Base-by-base conservation (phyloP, 2,329 filamentous ascomycete species). In the Fusarium brevicatenulatum region DNA sequence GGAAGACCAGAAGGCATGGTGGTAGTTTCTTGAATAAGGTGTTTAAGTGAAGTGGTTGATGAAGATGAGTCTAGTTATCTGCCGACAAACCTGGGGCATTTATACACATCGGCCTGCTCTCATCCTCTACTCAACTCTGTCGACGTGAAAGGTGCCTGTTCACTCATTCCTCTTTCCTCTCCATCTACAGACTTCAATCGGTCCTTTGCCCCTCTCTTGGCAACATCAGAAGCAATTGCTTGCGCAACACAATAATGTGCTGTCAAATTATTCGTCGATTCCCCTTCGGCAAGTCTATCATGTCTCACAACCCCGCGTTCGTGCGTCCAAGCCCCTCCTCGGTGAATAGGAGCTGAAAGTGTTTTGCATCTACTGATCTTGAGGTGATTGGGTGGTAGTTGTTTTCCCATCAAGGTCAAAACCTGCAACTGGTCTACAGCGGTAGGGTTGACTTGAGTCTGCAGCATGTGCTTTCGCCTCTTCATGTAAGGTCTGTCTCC, bases 1-100 rank as follows among this genome's bases (percentile, higher is more conserved):
- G 63, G 63, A 19, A 66, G 63, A 50, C 63, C 63, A 34, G 63
- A 66, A 66, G 63, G 63, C 63, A 66, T 66, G 16, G 15, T 50
- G 37, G 10, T 5, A 3, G 9, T 8, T 50, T 9, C 21, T 4
- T 25, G 10, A 49, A 9, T 16, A 10, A 3, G 46, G 3, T 46
- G 25, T 15, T 2, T 9, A 23, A 3, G 2, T 28, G 30, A 34
- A 53, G 1, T 23, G 15, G 4, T 19, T 1, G 18, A 15, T 55
- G 28, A 13, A 9, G 18, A 15, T 12, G 19, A 19, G 7, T 32
- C 4, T 12, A 6, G 19, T 1, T 2, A 5, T 4, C 25, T 30
- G 4, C n/a, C 4, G 44, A 47, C 2, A 36, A 9, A 18, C 15
- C 34, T 7, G 8, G 15, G 34, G 15, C 1, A 36, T 36, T 36